phyloP scores from a whole-genome alignment of 306 rosid genomes.

The Fragaria nilgerrensis region DNA sequence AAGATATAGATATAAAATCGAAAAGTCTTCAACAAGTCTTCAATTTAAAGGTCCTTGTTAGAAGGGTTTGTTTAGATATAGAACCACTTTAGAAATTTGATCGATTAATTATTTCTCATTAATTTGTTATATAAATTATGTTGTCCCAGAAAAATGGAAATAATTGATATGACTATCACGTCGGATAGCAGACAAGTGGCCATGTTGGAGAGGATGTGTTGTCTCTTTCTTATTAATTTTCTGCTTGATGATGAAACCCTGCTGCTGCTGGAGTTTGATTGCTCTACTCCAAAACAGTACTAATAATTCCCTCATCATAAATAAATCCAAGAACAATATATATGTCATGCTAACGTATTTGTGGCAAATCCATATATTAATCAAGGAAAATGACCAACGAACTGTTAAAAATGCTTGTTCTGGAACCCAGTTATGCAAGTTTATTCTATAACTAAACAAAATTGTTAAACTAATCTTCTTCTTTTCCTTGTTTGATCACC shows the following conservation, averaged over 20 bases:
- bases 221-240: neutral
- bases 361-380: neutral
- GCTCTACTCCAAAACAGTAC: neutral
- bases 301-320: neutral
- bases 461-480: too few relatives aligned
- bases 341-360: neutral
- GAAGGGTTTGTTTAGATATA: too few relatives aligned
- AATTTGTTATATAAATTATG: neutral
- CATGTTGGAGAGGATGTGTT: neutral
- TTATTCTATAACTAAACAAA: too few relatives aligned
- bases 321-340: neutral
- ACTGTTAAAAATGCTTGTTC: neutral
- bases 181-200: neutral
- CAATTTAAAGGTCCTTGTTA: too few relatives aligned
- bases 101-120: neutral
- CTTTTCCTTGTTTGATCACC: too few relatives aligned
- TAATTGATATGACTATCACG: neutral
- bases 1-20: too few relatives aligned
- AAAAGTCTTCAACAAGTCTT: too few relatives aligned
- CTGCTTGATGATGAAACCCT: neutral
- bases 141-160: neutral
- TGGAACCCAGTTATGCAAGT: neutral
- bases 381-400: neutral
- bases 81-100: neutral
- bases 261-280: neutral